Evolutionary conservation across 2,329 filamentous ascomycete species (phyloP), one percentile per base, ranked within the genome.

Genomic region (Phyllosticta citrichinensis): DNA sequence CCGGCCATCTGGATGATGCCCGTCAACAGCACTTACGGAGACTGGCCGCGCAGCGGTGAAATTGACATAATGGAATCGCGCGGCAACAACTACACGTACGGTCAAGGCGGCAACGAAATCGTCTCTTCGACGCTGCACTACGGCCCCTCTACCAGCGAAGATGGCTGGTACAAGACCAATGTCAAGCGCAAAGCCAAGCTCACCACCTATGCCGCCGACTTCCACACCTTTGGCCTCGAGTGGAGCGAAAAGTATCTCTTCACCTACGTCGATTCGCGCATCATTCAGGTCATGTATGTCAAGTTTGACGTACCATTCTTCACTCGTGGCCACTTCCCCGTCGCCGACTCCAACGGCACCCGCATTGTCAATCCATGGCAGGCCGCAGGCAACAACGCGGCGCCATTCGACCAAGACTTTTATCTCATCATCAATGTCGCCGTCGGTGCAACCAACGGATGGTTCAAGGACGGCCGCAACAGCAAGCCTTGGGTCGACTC

Each of bases 1-100:
- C 90, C 90, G 2, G 89, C 89, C n/a, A 93, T 95, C 68, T 92
- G 88, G 88, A 89, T 95, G 87, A 79, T 94, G 78, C 90, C 90
- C 1, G 84, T 83, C 55, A 79, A 86, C 52, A 80, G 85, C 59
- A 85, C 78, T 0, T 95, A 94, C 70, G 90, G 90, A 1, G 68
- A 80, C 1, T 95, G 90, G 90, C 90, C 90, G 1, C 75, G 78
- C 8, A 91, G 88, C 9, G 90, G 90, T 54, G 89, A 94, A 74
- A 94, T 95, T 57, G 90, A 95, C 71, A 89, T 95, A 60, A 77
- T 85, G 68, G 89, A 94, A 74, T 85, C 85, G 27, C 87, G 90
- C 61, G 90, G 90, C 63, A 95, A 95, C 78, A 90, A 93, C 75
- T 83, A 86, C 75, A 85, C 83, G 0, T 91, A 93, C 69, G 74